A percentile compares a stretch with the other conserved stretches of the same genome.
phyloP scores from a whole-genome alignment of 1,139 yeast genomes.

The Zygosaccharomyces pseudobailii region DNA sequence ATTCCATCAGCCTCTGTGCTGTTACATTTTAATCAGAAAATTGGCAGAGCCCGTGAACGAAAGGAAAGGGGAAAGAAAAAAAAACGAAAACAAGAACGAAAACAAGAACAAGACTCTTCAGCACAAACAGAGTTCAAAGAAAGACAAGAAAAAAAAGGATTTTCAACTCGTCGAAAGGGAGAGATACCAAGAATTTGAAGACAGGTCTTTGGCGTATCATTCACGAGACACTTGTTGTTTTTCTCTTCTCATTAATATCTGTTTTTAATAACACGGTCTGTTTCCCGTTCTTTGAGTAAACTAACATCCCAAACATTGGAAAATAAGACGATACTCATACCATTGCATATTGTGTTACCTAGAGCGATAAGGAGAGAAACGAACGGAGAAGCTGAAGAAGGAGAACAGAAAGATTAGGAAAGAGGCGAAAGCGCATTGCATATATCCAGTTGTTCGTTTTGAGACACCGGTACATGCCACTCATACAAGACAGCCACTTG shows the following conservation, averaged over 20 bases:
- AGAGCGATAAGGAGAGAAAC: neutral
- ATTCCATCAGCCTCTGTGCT: neutral
- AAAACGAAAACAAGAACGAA: conserved; percentile 1
- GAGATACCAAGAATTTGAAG: neutral
- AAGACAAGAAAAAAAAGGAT: neutral
- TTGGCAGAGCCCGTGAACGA: conserved; percentile 3
- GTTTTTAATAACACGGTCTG: conserved; percentile 3
- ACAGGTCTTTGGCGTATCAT: neutral
- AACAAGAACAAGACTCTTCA: conserved; percentile 2
- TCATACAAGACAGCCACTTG: conserved; percentile 14
- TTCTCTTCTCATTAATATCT: conserved; percentile 2
- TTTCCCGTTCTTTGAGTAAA: conserved; percentile 3
- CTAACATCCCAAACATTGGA: neutral
- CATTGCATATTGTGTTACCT: conserved; percentile 4
- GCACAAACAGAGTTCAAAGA: conserved; percentile 1
- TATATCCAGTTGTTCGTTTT: neutral
- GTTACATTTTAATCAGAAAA: neutral
- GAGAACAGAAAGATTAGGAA: neutral
- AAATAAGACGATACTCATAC: conserved; percentile 2
- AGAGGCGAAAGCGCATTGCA: neutral
- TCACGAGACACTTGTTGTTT: conserved; percentile 1
- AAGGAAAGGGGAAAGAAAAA: conserved; percentile 2
- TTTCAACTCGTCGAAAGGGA: conserved; percentile 2
- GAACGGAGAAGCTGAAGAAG: neutral
- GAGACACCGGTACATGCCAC: conserved; percentile 8